Percentiles rank a stretch among this genome's conserved stretches.
These are phyloP conservation scores for Euphorbia celastroides DNA, from an alignment of 441 rosid species.

Conservation along the genomic window DNA sequence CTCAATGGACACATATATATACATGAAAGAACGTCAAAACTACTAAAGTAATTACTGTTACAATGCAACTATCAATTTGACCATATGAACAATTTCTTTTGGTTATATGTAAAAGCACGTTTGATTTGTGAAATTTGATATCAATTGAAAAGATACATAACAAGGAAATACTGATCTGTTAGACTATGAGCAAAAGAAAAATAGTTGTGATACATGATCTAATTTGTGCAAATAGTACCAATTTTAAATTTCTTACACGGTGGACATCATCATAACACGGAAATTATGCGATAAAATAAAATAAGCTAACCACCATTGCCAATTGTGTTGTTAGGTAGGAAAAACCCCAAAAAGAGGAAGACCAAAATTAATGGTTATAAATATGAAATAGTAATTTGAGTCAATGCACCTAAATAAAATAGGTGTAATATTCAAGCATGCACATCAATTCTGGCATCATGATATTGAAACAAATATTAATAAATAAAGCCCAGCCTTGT, in stretches of 20 bases:
- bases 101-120: too few species aligned
- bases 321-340: constrained; percentile 11
- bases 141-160: too few species aligned
- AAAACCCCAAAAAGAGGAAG: constrained; percentile 5
- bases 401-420: constrained; percentile 1
- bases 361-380: not conserved
- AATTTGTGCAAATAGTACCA: too few species aligned
- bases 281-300: not conserved
- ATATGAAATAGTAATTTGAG: not conserved
- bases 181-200: too few species aligned
- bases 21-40: too few species aligned
- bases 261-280: not conserved
- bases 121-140: too few species aligned
- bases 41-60: too few species aligned
- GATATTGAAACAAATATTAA: constrained; percentile 19
- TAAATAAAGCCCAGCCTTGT: not conserved
- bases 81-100: too few species aligned
- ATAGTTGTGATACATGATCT: too few species aligned
- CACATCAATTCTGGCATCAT: constrained; percentile 26
- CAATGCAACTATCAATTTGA: too few species aligned
- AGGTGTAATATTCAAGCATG: constrained; percentile 19
- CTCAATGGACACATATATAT: too few species aligned
- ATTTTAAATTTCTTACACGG: not conserved
- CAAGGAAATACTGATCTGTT: too few species aligned
- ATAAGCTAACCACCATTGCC: not conserved